These are phyloP conservation scores for Sorghum bicolor DNA, from an alignment of 176 grass and related monocot species.

Conservation along the genomic window Sorghum_bicolor_NCBIv3 NC_012878.2:48371001-48371500, in stretches of 20 bases:
- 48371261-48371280: constrained; percentile 78
- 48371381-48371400: background rate
- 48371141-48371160: too few species aligned
- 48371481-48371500: background rate
- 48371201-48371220: too few species aligned
- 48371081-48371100: constrained; percentile 94
- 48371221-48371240: constrained; percentile 82
- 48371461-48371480: background rate
- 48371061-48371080: constrained; percentile 86
- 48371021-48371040: constrained; percentile 66
- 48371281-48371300: constrained; percentile 58
- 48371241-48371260: constrained; percentile 67
- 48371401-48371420: background rate
- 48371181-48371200: too few species aligned
- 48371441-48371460: too few species aligned
- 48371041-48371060: constrained; percentile 51
- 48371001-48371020: constrained; percentile 42
- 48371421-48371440: background rate
- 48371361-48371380: background rate
- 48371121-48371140: constrained; percentile 57
- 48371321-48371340: background rate
- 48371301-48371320: background rate
- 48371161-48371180: background rate
- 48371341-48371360: background rate
- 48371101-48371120: constrained; percentile 74